Conservation (phyloP, 176 grass and related monocot species). For the Elaeis guineensis region DNA sequence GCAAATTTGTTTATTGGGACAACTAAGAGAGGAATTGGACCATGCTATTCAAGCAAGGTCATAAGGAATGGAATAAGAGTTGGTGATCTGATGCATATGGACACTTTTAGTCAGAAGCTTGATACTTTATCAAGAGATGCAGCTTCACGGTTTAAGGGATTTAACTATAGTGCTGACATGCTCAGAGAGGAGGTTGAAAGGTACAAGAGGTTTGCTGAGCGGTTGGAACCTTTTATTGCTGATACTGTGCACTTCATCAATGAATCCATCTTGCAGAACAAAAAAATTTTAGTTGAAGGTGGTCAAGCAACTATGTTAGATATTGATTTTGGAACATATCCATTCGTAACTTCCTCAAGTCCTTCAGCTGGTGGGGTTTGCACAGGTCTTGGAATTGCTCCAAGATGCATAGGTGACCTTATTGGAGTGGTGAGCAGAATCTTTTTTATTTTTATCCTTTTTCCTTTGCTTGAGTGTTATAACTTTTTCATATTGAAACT, state of each 20-base stretch:
- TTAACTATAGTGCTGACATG: conserved; percentile 44
- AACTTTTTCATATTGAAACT: no score
- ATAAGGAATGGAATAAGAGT: conserved; percentile 78
- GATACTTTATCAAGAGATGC: conserved; percentile 56
- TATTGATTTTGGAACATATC: conserved; percentile 95
- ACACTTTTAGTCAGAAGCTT: conserved; percentile 67
- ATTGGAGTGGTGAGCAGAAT: conserved; percentile 71
- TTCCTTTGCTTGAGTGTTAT: background rate
- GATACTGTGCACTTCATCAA: conserved; percentile 81
- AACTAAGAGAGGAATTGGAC: conserved; percentile 79
- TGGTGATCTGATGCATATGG: conserved; percentile 63
- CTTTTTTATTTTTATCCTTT: background rate
- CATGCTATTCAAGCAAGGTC: conserved; percentile 79
- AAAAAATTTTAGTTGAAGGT: conserved; percentile 93
- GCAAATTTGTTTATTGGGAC: conserved; percentile 66
- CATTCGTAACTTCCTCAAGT: conserved; percentile 86
- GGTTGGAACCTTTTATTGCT: conserved; percentile 55
- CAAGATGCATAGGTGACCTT: conserved; percentile 66
- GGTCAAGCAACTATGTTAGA: conserved; percentile 97
- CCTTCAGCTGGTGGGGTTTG: conserved; percentile 92
- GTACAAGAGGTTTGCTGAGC: conserved; percentile 63
- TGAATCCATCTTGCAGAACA: conserved; percentile 64
- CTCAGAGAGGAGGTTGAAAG: conserved; percentile 74
- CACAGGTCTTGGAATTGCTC: conserved; percentile 77
- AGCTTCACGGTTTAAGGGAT: conserved; percentile 51